phyloP scores from a whole-genome alignment of 257 asterid genomes.

The Salvia rosmarinus region DNA sequence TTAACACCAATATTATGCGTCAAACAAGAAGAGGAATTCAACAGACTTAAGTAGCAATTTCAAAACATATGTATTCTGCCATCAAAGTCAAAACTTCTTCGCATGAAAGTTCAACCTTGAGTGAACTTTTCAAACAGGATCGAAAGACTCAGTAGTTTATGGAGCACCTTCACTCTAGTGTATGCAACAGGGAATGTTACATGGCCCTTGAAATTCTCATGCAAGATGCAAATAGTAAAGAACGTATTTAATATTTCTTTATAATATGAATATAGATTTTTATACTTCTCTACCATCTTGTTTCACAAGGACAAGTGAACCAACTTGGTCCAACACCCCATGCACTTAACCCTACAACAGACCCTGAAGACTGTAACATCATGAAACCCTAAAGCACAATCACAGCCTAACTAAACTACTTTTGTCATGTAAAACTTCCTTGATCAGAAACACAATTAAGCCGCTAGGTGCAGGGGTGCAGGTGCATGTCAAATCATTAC shows the following conservation, averaged over 20 bases:
- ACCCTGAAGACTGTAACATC: neutral
- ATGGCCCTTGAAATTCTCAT: no score
- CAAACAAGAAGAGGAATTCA: constrained; percentile 14
- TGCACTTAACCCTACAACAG: constrained; percentile 27
- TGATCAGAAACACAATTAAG: neutral
- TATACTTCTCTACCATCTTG: neutral
- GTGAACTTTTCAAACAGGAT: neutral
- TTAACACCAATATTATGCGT: neutral
- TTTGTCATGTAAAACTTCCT: neutral
- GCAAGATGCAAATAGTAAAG: neutral
- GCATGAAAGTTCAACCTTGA: neutral
- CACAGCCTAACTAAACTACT: neutral
- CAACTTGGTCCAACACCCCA: constrained; percentile 12
- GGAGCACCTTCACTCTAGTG: neutral
- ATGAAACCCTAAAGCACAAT: neutral
- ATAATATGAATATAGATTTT: neutral
- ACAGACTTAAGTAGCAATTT: neutral
- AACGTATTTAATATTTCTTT: neutral
- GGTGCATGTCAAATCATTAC: neutral
- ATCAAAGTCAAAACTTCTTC: neutral
- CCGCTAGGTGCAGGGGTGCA: neutral
- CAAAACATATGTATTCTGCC: neutral
- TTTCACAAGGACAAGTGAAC: neutral
- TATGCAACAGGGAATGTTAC: neutral
- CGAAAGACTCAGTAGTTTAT: neutral